These are phyloP conservation scores for Rhodotorula sp. DNA, from an alignment of 1,284 basidiomycete genomes.

Conservation along the genomic window DNA sequence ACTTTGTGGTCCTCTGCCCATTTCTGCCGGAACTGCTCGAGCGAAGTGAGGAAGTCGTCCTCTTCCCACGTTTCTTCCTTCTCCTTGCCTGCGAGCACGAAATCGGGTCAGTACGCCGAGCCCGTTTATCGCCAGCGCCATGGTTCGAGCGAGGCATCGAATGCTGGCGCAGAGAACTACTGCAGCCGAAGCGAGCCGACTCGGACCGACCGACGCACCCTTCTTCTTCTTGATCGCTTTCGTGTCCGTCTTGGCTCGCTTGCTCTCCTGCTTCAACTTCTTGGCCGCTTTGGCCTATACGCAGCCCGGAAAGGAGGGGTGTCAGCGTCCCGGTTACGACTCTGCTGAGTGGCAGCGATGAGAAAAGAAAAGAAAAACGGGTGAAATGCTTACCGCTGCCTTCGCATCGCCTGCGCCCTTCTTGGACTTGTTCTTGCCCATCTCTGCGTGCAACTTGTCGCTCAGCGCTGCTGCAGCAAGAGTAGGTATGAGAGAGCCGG, in stretches of 20 bases:
- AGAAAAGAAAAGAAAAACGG: neutral
- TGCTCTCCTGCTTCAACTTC: constrained; percentile 54
- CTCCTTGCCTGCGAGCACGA: neutral
- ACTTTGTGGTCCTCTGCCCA: constrained; percentile 71
- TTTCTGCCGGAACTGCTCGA: constrained; percentile 57
- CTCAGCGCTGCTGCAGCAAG: too few species aligned
- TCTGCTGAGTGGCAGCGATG: neutral
- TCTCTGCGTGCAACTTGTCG: neutral
- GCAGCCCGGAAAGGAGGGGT: neutral
- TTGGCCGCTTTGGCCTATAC: constrained; percentile 56
- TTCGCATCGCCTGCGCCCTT: constrained; percentile 11
- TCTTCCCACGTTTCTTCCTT: constrained; percentile 54
- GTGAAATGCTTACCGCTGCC: neutral
- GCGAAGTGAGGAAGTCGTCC: constrained; percentile 74
- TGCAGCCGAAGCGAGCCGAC: neutral
- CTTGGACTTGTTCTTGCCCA: constrained; percentile 4
- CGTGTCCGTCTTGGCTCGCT: constrained; percentile 64
- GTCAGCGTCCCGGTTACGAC: neutral
- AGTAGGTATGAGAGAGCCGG: too few species aligned
- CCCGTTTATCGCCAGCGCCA: too few species aligned
- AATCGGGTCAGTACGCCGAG: constrained; percentile 15
- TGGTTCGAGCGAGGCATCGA: too few species aligned
- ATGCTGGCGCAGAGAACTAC: neutral
- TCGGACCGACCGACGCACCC: constrained; percentile 33
- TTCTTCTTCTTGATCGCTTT: constrained; percentile 61